Conservation (phyloP, 1,139 yeast genomes). For the Komagataea norvegica region DNA sequence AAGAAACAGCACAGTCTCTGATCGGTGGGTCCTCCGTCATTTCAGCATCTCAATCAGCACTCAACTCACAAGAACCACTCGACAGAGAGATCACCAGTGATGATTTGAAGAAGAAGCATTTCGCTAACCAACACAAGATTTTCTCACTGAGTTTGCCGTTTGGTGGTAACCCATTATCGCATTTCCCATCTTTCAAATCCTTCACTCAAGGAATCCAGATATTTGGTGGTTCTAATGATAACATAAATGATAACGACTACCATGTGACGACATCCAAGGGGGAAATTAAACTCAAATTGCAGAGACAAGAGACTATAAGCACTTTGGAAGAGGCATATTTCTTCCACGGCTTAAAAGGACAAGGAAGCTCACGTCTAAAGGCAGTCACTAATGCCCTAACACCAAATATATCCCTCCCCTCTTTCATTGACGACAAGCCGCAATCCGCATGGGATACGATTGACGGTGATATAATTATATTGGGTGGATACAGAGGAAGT, state of each 20-base stretch:
- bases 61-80: neutral
- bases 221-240: constrained; percentile 30
- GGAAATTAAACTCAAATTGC: constrained; percentile 43
- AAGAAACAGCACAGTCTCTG: constrained; percentile 16
- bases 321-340: constrained; percentile 62
- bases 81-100: constrained; percentile 12
- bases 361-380: constrained; percentile 61
- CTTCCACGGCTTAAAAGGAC: constrained; percentile 51
- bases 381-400: constrained; percentile 64
- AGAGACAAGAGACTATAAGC: constrained; percentile 52
- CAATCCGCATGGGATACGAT: constrained; percentile 42
- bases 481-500: constrained; percentile 90
- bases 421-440: constrained; percentile 28
- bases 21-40: constrained; percentile 28
- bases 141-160: constrained; percentile 42
- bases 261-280: constrained; percentile 23
- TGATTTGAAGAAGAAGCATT: constrained; percentile 14
- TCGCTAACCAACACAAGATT: constrained; percentile 31
- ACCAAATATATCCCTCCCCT: constrained; percentile 34
- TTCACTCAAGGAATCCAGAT: constrained; percentile 23
- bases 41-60: neutral
- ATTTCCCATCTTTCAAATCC: constrained; percentile 25
- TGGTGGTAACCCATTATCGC: constrained; percentile 31
- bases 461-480: constrained; percentile 69
- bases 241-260: constrained; percentile 25